These are phyloP conservation scores for Podaxis mareebaensis DNA, from an alignment of 768 basidiomycete species.

Conservation along the genomic window DNA sequence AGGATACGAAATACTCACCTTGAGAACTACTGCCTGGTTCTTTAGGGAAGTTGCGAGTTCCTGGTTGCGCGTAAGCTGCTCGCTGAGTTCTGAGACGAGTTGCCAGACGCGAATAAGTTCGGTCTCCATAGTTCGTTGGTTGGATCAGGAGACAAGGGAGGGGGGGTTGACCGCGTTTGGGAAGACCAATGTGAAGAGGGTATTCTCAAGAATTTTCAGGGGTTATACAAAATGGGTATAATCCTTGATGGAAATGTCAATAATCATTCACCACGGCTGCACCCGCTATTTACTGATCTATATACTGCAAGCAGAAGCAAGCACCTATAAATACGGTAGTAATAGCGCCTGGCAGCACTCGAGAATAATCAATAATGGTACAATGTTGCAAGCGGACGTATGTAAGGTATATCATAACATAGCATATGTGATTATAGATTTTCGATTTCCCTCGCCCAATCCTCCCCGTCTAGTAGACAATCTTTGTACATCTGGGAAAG, in stretches of 20 bases:
- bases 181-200: background rate
- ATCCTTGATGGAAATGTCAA: background rate
- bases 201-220: background rate
- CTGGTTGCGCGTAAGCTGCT: slow-evolving; percentile 82
- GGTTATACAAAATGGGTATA: background rate
- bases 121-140: slow-evolving; percentile 48
- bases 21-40: slow-evolving; percentile 67
- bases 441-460: slow-evolving; percentile 32
- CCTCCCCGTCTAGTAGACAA: slow-evolving; percentile 37
- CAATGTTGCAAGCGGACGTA: background rate
- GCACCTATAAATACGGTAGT: background rate
- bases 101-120: slow-evolving; percentile 79
- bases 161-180: background rate
- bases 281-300: background rate
- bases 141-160: background rate
- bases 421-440: slow-evolving; percentile 17
- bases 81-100: slow-evolving; percentile 78
- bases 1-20: slow-evolving; percentile 46
- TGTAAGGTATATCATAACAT: background rate
- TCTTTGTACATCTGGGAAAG: slow-evolving; percentile 32
- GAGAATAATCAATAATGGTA: background rate
- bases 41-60: slow-evolving; percentile 71
- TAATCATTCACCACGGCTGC: background rate
- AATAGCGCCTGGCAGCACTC: background rate
- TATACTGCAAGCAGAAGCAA: background rate